phyloP scores from a whole-genome alignment of 2,329 filamentous ascomycete species.

The Xylaria sp. region DNA sequence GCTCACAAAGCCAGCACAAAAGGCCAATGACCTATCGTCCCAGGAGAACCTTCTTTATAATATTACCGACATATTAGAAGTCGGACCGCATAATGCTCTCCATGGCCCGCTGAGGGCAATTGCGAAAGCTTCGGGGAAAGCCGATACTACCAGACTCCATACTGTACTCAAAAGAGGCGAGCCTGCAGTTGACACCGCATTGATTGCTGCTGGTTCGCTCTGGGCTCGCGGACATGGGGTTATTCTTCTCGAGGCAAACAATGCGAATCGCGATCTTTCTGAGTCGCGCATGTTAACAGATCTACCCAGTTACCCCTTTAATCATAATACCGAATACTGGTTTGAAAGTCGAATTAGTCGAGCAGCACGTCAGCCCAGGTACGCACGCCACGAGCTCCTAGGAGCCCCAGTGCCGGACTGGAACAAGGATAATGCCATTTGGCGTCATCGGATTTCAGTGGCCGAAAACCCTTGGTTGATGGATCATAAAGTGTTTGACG shows the following conservation, averaged over 20 bases:
- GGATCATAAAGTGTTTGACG: constrained; percentile 46
- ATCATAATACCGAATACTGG: constrained; percentile 44
- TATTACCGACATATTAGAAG: constrained; percentile 39
- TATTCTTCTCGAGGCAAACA: constrained; percentile 22
- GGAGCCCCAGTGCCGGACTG: constrained; percentile 42
- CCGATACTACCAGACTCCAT: constrained; percentile 28
- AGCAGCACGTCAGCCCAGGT: constrained; percentile 36
- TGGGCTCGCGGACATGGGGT: constrained; percentile 35
- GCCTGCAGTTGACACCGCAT: constrained; percentile 31
- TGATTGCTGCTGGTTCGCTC: constrained; percentile 33
- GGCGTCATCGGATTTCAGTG: constrained; percentile 43
- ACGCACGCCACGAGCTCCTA: constrained; percentile 44
- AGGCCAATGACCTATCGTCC: neutral
- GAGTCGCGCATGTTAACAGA: constrained; percentile 35
- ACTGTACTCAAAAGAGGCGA: constrained; percentile 32
- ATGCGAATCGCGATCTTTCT: neutral
- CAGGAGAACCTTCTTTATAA: neutral
- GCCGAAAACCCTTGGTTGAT: constrained; percentile 47
- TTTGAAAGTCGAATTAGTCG: constrained; percentile 42
- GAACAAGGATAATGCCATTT: constrained; percentile 42
- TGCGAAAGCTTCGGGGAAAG: constrained; percentile 4
- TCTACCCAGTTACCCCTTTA: constrained; percentile 45
- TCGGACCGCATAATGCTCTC: constrained; percentile 50
- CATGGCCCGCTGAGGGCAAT: constrained; percentile 45
- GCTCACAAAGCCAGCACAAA: constrained; percentile 5